Evolutionary conservation across 768 basidiomycete species (phyloP).

Genomic region (Lactarius vividus): DNA sequence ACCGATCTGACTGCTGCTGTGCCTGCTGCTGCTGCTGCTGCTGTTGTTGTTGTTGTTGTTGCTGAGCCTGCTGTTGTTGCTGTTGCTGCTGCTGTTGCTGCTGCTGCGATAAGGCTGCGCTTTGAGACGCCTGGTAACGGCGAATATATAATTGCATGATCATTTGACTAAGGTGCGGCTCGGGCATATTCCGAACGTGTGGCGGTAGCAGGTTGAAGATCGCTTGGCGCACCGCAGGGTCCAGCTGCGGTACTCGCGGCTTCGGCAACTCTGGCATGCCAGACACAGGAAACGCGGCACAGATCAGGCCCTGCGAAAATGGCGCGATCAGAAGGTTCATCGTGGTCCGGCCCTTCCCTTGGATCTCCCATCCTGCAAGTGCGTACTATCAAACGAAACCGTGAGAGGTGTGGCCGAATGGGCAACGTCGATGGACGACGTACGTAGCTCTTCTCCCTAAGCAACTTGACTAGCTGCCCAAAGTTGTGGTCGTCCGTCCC

Average conservation of each 20-base stretch:
- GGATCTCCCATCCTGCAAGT: slow-evolving; percentile 25
- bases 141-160: slow-evolving; percentile 13
- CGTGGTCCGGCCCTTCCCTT: slow-evolving; percentile 9
- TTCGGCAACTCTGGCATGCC: slow-evolving; percentile 25
- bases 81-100: slow-evolving; percentile 9
- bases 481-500: slow-evolving; percentile 19
- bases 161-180: slow-evolving; percentile 8
- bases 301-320: slow-evolving; percentile 20
- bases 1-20: slow-evolving; percentile 12
- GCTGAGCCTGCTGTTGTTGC: slow-evolving; percentile 18
- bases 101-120: background rate
- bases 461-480: slow-evolving; percentile 19
- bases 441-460: slow-evolving; percentile 23
- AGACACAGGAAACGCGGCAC: slow-evolving; percentile 21
- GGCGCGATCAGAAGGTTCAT: slow-evolving; percentile 26
- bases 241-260: background rate
- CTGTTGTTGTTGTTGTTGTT: slow-evolving; percentile 11
- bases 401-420: background rate
- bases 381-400: slow-evolving; percentile 19
- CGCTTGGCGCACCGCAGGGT: slow-evolving; percentile 7
- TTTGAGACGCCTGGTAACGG: slow-evolving; percentile 15
- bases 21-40: slow-evolving; percentile 11
- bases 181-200: slow-evolving; percentile 1
- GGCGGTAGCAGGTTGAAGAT: slow-evolving; percentile 14
- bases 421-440: background rate